Evolutionary conservation across 768 basidiomycete genomes (phyloP), one percentile per base, ranked within the genome.

Genomic region (Lentinula sp.): DNA sequence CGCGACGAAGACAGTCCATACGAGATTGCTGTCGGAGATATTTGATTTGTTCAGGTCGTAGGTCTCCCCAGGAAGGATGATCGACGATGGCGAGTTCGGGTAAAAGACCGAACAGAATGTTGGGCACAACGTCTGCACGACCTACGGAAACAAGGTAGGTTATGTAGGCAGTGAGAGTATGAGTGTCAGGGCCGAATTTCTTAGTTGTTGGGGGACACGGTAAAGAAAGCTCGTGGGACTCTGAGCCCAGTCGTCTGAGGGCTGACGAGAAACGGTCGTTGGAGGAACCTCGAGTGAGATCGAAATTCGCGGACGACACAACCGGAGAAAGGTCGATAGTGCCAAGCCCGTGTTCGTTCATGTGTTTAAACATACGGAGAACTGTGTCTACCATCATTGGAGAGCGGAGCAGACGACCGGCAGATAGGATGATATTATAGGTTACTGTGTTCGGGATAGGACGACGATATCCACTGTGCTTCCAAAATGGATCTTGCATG

Each of bases 361-460:
- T 83, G 68, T 32, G 70, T 66, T 23, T 86, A 61, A 4, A 80
- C 74, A 28, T 71, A 63, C 41, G 23, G 7, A 41, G 41, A 12
- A 28, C 16, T 6, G 37, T 43, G 10, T 75, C 69, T 28, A 73
- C 74, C 4, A 86, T 68, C 41, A 79, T 74, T 18, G 77, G 73
- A 58, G 76, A 68, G 16, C 81, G 76, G 65, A 87, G 52, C 28
- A 86, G 70, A 1, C 84, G 79, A 3, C 79, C 81, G 0, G 81
- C 77, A n/a, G 84, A 78, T 7, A 88, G 62, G 18, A 90, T 69
- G 37, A 84, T 82, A 64, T 87, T 87, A 68, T 79, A 81, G 0
- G 88, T 88, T 18, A 72, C 68, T 8, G 73, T 73, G 61, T 80
- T 74, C 2, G 33, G 39, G 13, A 20, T n/a, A 37, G 45, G 55